A percentile compares a stretch with the other conserved stretches of the same genome.
These are phyloP conservation scores for Corinectria fuckeliana DNA, from an alignment of 2,329 filamentous ascomycete species.

Conservation along the genomic window DNA sequence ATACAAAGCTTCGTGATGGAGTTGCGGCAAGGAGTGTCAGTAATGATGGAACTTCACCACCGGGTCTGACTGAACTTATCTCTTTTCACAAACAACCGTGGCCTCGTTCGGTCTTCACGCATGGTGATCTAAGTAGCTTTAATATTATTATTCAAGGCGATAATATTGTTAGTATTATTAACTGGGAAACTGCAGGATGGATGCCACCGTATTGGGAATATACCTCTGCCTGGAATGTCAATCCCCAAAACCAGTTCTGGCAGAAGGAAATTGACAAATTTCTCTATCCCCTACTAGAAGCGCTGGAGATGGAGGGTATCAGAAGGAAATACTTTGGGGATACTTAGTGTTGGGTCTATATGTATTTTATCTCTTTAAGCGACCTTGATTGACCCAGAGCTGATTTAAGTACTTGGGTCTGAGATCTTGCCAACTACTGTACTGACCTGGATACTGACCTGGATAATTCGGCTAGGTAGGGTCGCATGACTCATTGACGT, in stretches of 20 bases:
- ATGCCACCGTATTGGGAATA: slow-evolving; percentile 46
- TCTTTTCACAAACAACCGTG: slow-evolving; percentile 27
- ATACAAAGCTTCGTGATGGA: slow-evolving; percentile 26
- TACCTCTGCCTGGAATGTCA: slow-evolving; percentile 25
- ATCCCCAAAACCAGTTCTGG: slow-evolving; percentile 30
- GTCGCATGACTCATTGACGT: no score
- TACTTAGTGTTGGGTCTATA: no score
- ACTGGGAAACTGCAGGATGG: slow-evolving; percentile 46
- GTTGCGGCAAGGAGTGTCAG: neutral
- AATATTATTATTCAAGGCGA: slow-evolving; percentile 52
- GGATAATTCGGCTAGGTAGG: no score
- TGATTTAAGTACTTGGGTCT: no score
- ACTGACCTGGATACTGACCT: no score
- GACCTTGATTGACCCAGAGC: slow-evolving; percentile 35
- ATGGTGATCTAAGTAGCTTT: slow-evolving; percentile 51
- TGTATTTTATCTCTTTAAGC: no score
- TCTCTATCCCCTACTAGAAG: slow-evolving; percentile 15
- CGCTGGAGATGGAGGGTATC: slow-evolving; percentile 30
- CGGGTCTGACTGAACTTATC: slow-evolving; percentile 24
- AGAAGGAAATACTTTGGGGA: no score
- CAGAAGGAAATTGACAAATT: slow-evolving; percentile 27
- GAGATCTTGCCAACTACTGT: no score
- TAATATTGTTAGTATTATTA: slow-evolving; percentile 51
- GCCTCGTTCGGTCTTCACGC: slow-evolving; percentile 47
- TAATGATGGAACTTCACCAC: neutral